These are phyloP conservation scores for Hymenoscyphus repandus DNA, from an alignment of 2,329 filamentous ascomycete species.

Conservation along the genomic window DNA sequence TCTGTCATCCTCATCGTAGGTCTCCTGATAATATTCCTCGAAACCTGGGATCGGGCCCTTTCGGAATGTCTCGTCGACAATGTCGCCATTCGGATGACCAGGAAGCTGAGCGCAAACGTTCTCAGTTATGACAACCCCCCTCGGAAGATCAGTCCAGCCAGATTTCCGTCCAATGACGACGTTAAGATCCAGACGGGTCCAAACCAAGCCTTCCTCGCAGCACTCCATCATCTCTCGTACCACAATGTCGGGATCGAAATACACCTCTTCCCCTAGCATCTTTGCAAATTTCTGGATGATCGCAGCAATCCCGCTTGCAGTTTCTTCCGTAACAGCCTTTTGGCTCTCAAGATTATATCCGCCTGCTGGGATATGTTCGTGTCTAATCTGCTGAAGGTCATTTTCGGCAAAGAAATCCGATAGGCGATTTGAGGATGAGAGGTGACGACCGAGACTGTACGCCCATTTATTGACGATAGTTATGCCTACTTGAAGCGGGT, in stretches of 20 bases:
- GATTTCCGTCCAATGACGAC: conserved; percentile 1
- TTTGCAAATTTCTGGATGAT: neutral
- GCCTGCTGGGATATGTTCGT: neutral
- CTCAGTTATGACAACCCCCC: no score
- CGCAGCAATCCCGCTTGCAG: neutral
- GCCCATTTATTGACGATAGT: neutral
- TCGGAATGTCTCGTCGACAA: no score
- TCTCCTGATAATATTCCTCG: no score
- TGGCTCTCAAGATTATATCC: neutral
- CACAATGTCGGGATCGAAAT: neutral
- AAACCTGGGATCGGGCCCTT: no score
- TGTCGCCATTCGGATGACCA: no score
- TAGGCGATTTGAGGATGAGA: neutral
- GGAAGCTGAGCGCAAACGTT: no score
- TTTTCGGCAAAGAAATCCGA: neutral
- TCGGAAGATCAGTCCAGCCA: neutral
- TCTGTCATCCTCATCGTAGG: no score
- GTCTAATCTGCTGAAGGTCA: neutral
- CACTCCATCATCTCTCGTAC: neutral
- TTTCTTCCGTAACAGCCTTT: neutral
- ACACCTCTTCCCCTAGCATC: neutral
- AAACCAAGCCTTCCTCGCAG: neutral
- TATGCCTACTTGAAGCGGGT: neutral
- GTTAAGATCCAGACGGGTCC: neutral
- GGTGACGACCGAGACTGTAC: neutral